Evolutionary conservation across 805 yeast species (phyloP).

Genomic region (Kregervanrija fluxuum): DNA sequence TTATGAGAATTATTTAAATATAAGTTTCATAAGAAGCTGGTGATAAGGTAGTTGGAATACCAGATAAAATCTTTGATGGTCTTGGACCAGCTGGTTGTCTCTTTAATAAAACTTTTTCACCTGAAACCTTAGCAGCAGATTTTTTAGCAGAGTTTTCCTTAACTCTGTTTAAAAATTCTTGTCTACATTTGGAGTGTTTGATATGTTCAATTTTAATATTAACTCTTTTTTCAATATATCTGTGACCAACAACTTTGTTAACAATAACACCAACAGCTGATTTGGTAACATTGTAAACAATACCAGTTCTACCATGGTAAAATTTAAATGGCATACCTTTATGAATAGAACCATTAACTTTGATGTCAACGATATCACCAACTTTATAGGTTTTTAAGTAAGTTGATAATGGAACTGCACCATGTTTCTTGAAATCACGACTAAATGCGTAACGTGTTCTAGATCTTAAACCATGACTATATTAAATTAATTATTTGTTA

Average conservation of each 20-base stretch:
- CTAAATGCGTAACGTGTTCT: slow-evolving; percentile 99
- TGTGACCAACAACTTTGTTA: slow-evolving; percentile 98
- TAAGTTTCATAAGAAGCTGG: slow-evolving; percentile 99
- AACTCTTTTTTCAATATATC: slow-evolving; percentile 98
- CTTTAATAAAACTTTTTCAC: slow-evolving; percentile 86
- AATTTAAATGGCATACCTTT: slow-evolving; percentile 99
- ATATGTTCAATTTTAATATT: slow-evolving; percentile 98
- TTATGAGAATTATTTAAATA: slow-evolving; percentile 52
- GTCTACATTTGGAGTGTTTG: slow-evolving; percentile 99
- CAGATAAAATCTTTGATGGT: slow-evolving; percentile 77
- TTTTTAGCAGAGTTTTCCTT: slow-evolving; percentile 91
- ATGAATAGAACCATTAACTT: slow-evolving; percentile 98
- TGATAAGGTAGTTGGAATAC: slow-evolving; percentile 94
- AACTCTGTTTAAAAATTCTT: slow-evolving; percentile 98
- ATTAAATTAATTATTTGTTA: slow-evolving; percentile 9
- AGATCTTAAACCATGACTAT: slow-evolving; percentile 98
- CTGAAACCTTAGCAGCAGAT: slow-evolving; percentile 91
- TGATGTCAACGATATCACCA: slow-evolving; percentile 99
- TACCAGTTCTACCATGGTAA: slow-evolving; percentile 99
- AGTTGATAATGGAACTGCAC: slow-evolving; percentile 88
- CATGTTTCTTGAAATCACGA: slow-evolving; percentile 99
- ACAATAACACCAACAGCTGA: slow-evolving; percentile 96
- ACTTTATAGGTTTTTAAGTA: slow-evolving; percentile 97
- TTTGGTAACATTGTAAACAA: slow-evolving; percentile 97
- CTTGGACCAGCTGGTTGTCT: slow-evolving; percentile 99